A percentile compares a stretch with the other conserved stretches of the same genome.
Conservation (phyloP, 163 green algal genomes). For the Smithsoniella earleae region DNA sequence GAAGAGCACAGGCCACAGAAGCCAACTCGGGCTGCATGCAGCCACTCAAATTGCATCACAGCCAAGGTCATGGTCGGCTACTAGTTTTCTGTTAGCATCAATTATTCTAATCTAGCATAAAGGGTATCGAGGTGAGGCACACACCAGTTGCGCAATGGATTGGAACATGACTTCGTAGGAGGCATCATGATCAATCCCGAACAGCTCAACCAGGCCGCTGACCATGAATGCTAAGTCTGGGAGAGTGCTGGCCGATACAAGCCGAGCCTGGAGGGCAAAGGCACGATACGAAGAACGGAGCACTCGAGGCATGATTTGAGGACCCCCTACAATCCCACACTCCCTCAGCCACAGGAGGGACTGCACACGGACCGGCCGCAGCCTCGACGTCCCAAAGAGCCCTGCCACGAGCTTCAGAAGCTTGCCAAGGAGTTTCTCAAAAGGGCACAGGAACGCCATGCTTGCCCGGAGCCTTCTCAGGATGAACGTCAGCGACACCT, state of each 20-base stretch:
- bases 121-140: background rate
- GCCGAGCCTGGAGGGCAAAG: constrained; percentile 74
- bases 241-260: constrained; percentile 59
- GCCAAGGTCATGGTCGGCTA: background rate
- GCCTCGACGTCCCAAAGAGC: constrained; percentile 53
- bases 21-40: no score
- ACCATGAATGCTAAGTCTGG: constrained; percentile 80
- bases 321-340: background rate
- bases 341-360: constrained; percentile 55
- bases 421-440: constrained; percentile 52
- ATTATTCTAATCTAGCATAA: no score
- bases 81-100: no score
- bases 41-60: background rate
- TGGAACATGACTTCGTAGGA: constrained; percentile 22
- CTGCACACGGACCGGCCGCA: constrained; percentile 46
- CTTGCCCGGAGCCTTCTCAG: constrained; percentile 63
- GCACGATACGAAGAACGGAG: constrained; percentile 50
- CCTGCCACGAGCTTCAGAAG: constrained; percentile 55
- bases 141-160: constrained; percentile 14
- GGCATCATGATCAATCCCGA: constrained; percentile 48
- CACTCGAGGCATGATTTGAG: background rate
- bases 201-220: constrained; percentile 73
- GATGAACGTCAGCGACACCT: constrained; percentile 66
- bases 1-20: no score
- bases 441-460: constrained; percentile 55